A percentile compares a stretch with the other conserved stretches of the same genome.
Evolutionary conservation across 2,329 filamentous ascomycete species (phyloP).

Genomic region (Fusarium coffeatum): DNA sequence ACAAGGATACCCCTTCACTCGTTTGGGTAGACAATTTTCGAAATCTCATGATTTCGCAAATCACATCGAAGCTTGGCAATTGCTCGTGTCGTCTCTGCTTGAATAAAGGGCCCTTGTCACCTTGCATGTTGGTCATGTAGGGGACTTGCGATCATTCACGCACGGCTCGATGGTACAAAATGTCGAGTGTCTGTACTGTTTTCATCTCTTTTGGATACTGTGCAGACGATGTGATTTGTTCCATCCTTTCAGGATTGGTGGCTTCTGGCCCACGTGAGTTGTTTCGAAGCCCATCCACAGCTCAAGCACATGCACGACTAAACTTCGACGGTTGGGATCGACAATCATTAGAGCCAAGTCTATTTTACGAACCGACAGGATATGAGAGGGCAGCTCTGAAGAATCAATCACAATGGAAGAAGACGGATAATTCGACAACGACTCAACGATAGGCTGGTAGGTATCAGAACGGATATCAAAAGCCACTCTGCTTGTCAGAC

Average conservation of each 20-base stretch:
- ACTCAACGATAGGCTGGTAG: not conserved
- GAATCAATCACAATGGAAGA: not conserved
- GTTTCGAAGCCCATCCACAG: conserved; percentile 21
- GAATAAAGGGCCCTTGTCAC: conserved; percentile 8
- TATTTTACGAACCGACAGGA: not conserved
- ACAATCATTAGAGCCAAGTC: not conserved
- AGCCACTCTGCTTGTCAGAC: not conserved
- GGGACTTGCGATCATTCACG: conserved; percentile 7
- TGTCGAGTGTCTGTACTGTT: conserved; percentile 1
- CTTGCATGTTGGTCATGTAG: not conserved
- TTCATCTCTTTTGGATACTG: not conserved
- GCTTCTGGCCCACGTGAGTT: conserved; percentile 29
- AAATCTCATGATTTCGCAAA: conserved; percentile 12
- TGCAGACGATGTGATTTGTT: conserved; percentile 14
- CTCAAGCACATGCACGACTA: conserved; percentile 20
- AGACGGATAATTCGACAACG: not conserved
- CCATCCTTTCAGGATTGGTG: conserved; percentile 19
- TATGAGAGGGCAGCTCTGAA: not conserved
- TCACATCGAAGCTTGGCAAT: conserved; percentile 31
- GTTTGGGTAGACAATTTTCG: conserved; percentile 1
- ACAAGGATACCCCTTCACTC: conserved; percentile 9
- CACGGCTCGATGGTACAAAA: conserved; percentile 10
- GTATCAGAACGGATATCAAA: conserved; percentile 5
- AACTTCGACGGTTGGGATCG: conserved; percentile 14
- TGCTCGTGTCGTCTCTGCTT: conserved; percentile 23